Percentiles rank a stretch among this genome's conserved stretches.
phyloP scores from a whole-genome alignment of 148 eudicot species.

The Dianthus caryophyllus region DNA sequence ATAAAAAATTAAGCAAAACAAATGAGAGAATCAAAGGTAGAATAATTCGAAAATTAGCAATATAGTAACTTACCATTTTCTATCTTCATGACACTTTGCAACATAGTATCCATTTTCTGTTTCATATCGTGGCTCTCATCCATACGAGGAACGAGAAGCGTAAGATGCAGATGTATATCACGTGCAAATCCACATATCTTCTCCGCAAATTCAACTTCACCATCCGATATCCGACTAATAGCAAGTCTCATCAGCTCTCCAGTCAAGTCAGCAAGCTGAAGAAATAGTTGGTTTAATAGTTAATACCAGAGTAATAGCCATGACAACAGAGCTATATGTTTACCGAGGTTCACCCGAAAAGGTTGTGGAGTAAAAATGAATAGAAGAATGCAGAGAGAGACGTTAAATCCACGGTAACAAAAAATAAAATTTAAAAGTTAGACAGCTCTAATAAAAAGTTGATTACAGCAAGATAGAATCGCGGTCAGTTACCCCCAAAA shows the following conservation, averaged over 20 bases:
- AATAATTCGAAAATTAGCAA: not conserved
- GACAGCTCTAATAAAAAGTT: not conserved
- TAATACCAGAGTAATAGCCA: not conserved
- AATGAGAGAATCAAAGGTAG: too few species aligned
- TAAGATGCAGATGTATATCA: slow-evolving; percentile 74
- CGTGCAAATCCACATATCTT: slow-evolving; percentile 89
- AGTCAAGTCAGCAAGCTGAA: slow-evolving; percentile 91
- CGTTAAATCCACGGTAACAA: not conserved
- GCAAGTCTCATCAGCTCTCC: slow-evolving; percentile 99
- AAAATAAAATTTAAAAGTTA: not conserved
- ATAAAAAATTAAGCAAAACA: too few species aligned
- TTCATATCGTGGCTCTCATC: slow-evolving; percentile 84
- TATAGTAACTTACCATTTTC: slow-evolving; percentile 74
- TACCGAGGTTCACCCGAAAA: not conserved
- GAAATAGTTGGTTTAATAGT: slow-evolving; percentile 17
- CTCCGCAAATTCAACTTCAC: slow-evolving; percentile 81
- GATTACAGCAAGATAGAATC: not conserved
- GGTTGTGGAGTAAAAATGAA: not conserved
- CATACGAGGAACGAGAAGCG: slow-evolving; percentile 70
- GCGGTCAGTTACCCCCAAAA: slow-evolving; percentile 74
- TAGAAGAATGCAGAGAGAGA: not conserved
- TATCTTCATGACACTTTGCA: slow-evolving; percentile 91
- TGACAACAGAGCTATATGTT: not conserved
- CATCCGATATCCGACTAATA: slow-evolving; percentile 93
- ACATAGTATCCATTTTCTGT: slow-evolving; percentile 89